Base-by-base conservation (phyloP, 768 basidiomycete species). In the Arthromyces matolae region DNA sequence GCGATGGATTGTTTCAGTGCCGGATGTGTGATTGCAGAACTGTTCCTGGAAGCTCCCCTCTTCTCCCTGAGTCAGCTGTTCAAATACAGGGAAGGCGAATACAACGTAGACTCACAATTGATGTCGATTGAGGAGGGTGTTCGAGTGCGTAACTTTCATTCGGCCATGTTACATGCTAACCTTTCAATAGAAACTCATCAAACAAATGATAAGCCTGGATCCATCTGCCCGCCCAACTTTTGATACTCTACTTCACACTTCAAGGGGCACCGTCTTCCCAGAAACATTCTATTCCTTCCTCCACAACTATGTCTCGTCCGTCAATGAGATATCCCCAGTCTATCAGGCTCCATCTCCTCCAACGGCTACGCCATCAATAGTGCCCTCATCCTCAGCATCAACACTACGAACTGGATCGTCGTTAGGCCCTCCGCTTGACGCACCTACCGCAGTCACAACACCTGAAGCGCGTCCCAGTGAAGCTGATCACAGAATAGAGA, bases 1-100 rank as follows among this genome's bases (percentile, higher is more conserved):
- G 78, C 88, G 4, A 99, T 99, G 95, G 95, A 99, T 63, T 88
- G 93, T 40, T 99, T 98, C 61, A 91, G 93, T 54, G 79, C 80
- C 0, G 95, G 95, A 19, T 97, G 94, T 62, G 93, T 96, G 10
- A 79, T 97, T 27, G 91, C 93, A 0, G 95, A 99, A 66, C 76
- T 99, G 52, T 98, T 95, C 71, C 73, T 93, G 49, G 95, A 99
- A 61, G 95, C 89, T 0, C 89, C 89, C 2, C 73, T 96, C 43
- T 98, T 98, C 71, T 92, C 89, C 0, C 75, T 99, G 38, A 93
- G 90, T 63, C 93, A 96, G 60, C 71, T 99, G 47, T 97, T 90
- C 77, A 93, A 93, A 64, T 99, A 94, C 60, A 71, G 93, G 29
- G 85, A 89, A 53, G 91, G 92, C 6, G 88, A 93, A 58, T 78